Base-by-base conservation (phyloP, 2,329 filamentous ascomycete species). In the Fusarium tanahbumbuense region DNA sequence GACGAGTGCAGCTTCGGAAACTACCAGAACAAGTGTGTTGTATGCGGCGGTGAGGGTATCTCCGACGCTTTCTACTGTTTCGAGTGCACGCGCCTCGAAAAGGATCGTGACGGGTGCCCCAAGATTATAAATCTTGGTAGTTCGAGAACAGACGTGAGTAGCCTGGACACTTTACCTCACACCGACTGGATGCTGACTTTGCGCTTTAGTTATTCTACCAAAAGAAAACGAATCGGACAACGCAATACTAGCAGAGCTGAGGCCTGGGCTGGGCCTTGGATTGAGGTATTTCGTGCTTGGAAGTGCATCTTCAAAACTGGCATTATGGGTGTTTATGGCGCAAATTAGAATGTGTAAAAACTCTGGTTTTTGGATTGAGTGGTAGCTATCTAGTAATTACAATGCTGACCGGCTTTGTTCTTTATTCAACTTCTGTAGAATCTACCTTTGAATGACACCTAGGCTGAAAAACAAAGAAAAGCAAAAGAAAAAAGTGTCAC, bases 1-100 rank as follows among this genome's bases (percentile, higher is more conserved):
- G 96, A 99, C 85, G 96, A 99, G 84, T 99, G 96, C 87, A 94
- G 93, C 80, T 99, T 99, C 81, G 96, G 96, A 78, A 99, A 99
- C 87, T 99, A 98, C 86, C 96, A 98, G 84, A 99, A 99, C 86
- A 99, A 99, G 83, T 99, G 96, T 80, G 94, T 99, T 74, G 96
- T 99, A 45, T 99, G 96, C 82, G 96, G 96, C 80, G 96, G 96
- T 75, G 96, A 98, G 83, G 96, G 96, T 30, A 99, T 99, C 80
- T 96, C 92, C 34, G 96, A 99, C 80, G 96, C 96, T 52, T 98
- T 98, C 82, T 99, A 99, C 85, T 99, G 96, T 86, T 98, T 98
- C 79, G 96, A 99, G 83, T 99, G 96, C 81, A 99, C 96, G 63
- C 88, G 96, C 10, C 84, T 99, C 18, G 96, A 99, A 81, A 99